Evolutionary conservation across 1,139 yeast species (phyloP).

Genomic region (Pichia sp.): DNA sequence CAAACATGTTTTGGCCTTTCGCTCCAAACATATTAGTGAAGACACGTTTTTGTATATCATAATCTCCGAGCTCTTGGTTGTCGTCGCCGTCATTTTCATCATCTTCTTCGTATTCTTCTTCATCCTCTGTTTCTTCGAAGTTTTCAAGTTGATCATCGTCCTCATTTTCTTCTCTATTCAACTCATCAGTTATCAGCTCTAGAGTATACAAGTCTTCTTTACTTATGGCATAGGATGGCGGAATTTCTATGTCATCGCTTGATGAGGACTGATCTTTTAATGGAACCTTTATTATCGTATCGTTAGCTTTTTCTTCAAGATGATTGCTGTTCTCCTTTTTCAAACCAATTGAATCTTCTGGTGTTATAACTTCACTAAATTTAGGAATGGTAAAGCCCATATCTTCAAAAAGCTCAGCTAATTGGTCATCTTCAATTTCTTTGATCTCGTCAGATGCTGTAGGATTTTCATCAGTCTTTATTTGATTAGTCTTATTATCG

Average conservation of each 20-base stretch:
- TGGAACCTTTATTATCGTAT: background rate
- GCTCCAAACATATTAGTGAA: constrained; percentile 23
- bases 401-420: constrained; percentile 44
- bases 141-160: background rate
- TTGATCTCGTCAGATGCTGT: background rate
- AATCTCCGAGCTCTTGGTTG: constrained; percentile 32
- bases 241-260: background rate
- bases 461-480: constrained; percentile 5
- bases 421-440: constrained; percentile 33
- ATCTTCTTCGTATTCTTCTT: constrained; percentile 26
- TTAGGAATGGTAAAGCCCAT: constrained; percentile 37
- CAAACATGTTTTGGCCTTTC: constrained; percentile 27
- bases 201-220: constrained; percentile 51
- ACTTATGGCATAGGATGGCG: constrained; percentile 29
- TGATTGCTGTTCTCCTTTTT: background rate
- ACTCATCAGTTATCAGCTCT: constrained; percentile 50
- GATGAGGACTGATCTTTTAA: constrained; percentile 5
- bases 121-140: no score
- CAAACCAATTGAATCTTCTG: background rate
- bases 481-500: constrained; percentile 4
- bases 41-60: constrained; percentile 15
- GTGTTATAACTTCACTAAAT: background rate
- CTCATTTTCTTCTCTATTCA: constrained; percentile 38
- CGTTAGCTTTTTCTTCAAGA: background rate
- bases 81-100: constrained; percentile 16